Base-by-base conservation (phyloP, 2,329 filamentous ascomycete species). In the Achaetomium macrosporum region DNA sequence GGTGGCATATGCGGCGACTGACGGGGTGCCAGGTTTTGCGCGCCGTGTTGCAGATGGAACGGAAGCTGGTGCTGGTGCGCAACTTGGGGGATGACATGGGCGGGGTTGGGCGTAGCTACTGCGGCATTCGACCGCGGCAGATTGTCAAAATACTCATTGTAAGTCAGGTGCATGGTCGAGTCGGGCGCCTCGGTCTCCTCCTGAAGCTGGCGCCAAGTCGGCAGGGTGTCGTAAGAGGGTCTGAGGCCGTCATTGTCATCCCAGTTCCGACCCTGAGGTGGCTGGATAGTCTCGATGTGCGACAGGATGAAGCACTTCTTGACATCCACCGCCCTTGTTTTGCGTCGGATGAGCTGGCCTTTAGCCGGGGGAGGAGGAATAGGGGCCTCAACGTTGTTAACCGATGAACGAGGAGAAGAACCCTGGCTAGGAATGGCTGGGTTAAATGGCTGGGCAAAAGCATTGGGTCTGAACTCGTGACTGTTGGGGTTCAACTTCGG, bases 51-150 rank as follows among this genome's bases (percentile, higher is more conserved):
- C 57, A 95, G 81, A 65, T 95, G 89, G 65, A 86, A 82, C 0
- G 90, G 88, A 25, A 95, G 73, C 65, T 93, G 90, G 60, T 93
- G 88, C 60, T 91, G 88, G 63, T 93, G 90, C 35, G 88, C 78
- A 59, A 90, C 77, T 54, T 87, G 86, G 5, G 85, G 84, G 55
- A 86, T 81, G 16, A 83, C 81, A 64, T 88, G 85, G 36, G 83
- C 71, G 12, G 82, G 81, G 58, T 83, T 86, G 4, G 87, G 85
- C 1, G 87, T 87, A 16, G 85, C 81, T 45, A 85, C 75, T 0
- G 84, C 73, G 49, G 75, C 71, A 55, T 75, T 70, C 41, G 76
- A 72, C 62, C 81, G 73, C 47, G 82, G 74, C 61, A 83, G 71
- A 45, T 81, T 78, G 61, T 95, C 89, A 68, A 96, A 93, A 64